Percentiles rank a stretch among this genome's conserved stretches.
phyloP scores from a whole-genome alignment of 148 eudicot species.

The Vaccinium corymbosum region DNA sequence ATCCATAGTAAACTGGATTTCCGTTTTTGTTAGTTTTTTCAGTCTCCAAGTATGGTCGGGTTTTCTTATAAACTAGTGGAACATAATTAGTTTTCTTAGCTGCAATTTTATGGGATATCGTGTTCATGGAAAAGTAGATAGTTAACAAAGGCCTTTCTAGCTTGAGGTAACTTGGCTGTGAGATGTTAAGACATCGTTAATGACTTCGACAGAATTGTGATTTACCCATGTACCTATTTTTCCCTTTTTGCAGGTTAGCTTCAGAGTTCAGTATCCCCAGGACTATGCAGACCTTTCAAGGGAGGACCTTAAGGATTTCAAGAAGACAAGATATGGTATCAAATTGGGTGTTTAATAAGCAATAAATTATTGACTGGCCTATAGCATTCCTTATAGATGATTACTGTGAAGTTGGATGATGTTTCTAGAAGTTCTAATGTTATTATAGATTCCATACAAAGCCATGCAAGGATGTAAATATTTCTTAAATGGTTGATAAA shows the following conservation, averaged over 20 bases:
- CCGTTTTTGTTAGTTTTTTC: neutral
- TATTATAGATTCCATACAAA: neutral
- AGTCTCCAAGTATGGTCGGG: neutral
- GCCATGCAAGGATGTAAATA: neutral
- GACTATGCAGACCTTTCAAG: conserved; percentile 82
- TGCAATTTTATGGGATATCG: neutral
- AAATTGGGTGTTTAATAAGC: neutral
- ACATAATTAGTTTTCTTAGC: neutral
- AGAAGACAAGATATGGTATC: conserved; percentile 95
- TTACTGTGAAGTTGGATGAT: neutral
- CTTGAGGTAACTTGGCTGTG: neutral
- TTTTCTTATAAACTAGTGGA: conserved; percentile 2
- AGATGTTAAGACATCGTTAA: neutral
- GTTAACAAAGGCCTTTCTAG: neutral
- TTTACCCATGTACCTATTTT: conserved; percentile 10
- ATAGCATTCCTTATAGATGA: neutral
- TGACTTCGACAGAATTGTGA: conserved; percentile 14
- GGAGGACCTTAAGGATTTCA: conserved; percentile 93
- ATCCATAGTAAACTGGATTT: neutral
- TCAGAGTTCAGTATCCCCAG: conserved; percentile 86
- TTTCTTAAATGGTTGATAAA: neutral
- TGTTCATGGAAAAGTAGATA: neutral
- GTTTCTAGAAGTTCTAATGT: neutral
- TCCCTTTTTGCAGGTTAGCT: conserved; percentile 62
- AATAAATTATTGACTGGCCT: neutral